Base-by-base conservation (phyloP, 345 rosid genomes). In the Linum usitatissimum region DNA sequence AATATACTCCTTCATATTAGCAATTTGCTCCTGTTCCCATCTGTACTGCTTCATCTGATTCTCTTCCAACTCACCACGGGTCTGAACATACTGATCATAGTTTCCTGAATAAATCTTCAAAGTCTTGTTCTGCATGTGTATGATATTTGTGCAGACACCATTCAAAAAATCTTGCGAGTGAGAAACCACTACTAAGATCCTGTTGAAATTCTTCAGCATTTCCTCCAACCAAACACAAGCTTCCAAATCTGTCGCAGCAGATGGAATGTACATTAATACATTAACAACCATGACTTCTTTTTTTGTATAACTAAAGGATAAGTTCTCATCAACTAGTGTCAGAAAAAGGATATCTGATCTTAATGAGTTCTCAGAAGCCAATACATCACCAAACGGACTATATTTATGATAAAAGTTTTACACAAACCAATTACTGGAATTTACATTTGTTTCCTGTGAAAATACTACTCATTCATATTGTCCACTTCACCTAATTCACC, bases 141-240 rank as follows among this genome's bases (percentile, higher is more conserved):
- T 88, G 55, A 94, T 94, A 75, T 84, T 94, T 28, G 99, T 90
- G 63, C 99, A 94, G 56, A 94, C 92, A 28, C 99, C 97, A 67
- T 90, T 94, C 79, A 94, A 70, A 73, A 94, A 94, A 76, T 90
- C 99, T 79, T 90, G 99, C 0, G 99, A 94, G 71, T 94, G 99
- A 2, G 99, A 94, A 18, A 94, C 76, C 67, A 94, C 96, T 31
- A 90, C 99, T 53, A 94, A 88, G 68, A 94, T 90, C 8, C 97
- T 88, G 0, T 90, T 96, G 64, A 94, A 90, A 10, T 79, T 87
- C 87, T 90, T 94, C 84, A 90, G 71, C 23, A 73, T 86, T 76
- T 90, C 97, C 73, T 94, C 99, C 78, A 90, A 70, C 99, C 99
- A 94, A 60, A 94, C 99, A 68, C 99, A 94, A 53, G 99, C 97